phyloP scores from a whole-genome alignment of 1,284 basidiomycete species.

The Hortiboletus rubellus region DNA sequence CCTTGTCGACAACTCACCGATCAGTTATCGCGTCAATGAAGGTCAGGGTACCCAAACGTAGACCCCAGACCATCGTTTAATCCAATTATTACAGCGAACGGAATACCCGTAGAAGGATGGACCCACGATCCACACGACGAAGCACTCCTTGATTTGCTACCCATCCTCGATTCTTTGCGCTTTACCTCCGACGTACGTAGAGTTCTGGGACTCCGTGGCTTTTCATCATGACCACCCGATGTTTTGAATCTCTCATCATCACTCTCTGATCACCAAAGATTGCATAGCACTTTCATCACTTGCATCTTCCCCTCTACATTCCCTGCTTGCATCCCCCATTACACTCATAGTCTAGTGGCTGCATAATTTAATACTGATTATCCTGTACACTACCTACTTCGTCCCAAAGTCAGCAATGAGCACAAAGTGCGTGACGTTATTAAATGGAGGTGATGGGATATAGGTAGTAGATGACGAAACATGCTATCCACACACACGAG shows the following conservation, averaged over 20 bases:
- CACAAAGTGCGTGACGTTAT: constrained; percentile 26
- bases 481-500: constrained; percentile 17
- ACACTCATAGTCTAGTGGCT: constrained; percentile 33
- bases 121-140: constrained; percentile 97
- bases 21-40: constrained; percentile 91
- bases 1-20: constrained; percentile 95
- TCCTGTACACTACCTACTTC: constrained; percentile 36
- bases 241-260: constrained; percentile 7
- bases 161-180: constrained; percentile 91
- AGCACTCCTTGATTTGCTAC: constrained; percentile 92
- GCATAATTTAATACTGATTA: constrained; percentile 44
- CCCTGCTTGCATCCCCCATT: constrained; percentile 25
- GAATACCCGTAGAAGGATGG: constrained; percentile 99
- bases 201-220: constrained; percentile 82
- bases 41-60: constrained; percentile 50
- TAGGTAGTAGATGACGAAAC: constrained; percentile 35
- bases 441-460: constrained; percentile 34
- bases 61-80: constrained; percentile 7
- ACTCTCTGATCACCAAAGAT: constrained; percentile 10
- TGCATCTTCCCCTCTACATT: constrained; percentile 28
- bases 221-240: constrained; percentile 35
- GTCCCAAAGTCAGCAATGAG: constrained; percentile 21
- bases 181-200: constrained; percentile 96
- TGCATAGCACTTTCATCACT: constrained; percentile 24
- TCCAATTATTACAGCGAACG: constrained; percentile 68